phyloP scores from a whole-genome alignment of 2,329 filamentous ascomycete species.

The Fusarium nanum region DNA sequence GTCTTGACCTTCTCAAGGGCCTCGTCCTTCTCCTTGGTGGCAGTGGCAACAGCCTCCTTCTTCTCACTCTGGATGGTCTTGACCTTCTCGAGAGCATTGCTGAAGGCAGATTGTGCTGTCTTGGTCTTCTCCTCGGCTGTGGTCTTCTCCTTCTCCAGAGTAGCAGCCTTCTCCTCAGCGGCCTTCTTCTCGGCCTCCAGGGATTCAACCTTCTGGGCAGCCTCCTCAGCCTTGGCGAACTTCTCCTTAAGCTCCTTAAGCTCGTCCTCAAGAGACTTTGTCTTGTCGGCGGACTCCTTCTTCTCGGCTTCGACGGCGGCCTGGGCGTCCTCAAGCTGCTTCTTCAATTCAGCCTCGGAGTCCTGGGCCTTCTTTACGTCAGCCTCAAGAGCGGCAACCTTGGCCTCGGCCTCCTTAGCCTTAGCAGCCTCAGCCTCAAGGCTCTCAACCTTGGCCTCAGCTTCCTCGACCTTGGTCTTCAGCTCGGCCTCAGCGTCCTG shows the following conservation, averaged over 20 bases:
- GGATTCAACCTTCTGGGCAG: slow-evolving; percentile 19
- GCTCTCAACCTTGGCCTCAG: slow-evolving; percentile 19
- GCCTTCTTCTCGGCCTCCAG: slow-evolving; percentile 34
- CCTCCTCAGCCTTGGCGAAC: slow-evolving; percentile 28
- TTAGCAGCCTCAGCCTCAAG: slow-evolving; percentile 8
- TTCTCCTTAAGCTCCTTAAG: slow-evolving; percentile 37
- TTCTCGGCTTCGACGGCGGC: slow-evolving; percentile 27
- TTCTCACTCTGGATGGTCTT: slow-evolving; percentile 31
- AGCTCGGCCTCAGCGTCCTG: slow-evolving; percentile 23
- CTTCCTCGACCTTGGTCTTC: slow-evolving; percentile 20
- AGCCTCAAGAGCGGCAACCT: slow-evolving; percentile 11
- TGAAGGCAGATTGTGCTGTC: slow-evolving; percentile 25
- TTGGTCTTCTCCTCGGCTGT: slow-evolving; percentile 29
- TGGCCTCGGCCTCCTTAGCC: slow-evolving; percentile 18
- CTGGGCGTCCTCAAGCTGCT: slow-evolving; percentile 39
- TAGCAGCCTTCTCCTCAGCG: slow-evolving; percentile 31
- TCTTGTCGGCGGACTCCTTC: slow-evolving; percentile 35
- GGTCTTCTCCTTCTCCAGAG: slow-evolving; percentile 27
- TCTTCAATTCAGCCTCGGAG: slow-evolving; percentile 30
- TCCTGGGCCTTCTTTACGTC: slow-evolving; percentile 20
- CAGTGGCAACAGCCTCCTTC: slow-evolving; percentile 34
- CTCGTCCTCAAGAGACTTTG: slow-evolving; percentile 32
- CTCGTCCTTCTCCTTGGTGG: slow-evolving; percentile 20
- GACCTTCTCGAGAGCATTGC: slow-evolving; percentile 21
- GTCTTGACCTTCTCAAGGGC: slow-evolving; percentile 33